These are phyloP conservation scores for Calonectria naviculata DNA, from an alignment of 2,329 filamentous ascomycete genomes.

Conservation along the genomic window DNA sequence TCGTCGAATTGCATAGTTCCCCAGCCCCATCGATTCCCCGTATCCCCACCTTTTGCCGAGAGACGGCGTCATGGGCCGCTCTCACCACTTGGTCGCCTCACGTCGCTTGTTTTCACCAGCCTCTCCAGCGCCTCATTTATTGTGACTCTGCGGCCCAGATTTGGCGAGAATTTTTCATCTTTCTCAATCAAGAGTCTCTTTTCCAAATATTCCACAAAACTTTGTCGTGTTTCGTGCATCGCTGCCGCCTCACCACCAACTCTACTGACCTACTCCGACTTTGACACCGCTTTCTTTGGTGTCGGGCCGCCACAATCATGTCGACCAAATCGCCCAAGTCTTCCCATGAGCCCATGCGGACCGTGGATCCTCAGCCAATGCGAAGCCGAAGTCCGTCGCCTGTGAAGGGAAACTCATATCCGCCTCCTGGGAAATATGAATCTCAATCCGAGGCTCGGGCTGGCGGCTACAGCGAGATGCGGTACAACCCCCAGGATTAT, in stretches of 20 bases:
- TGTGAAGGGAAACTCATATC: slow-evolving; percentile 21
- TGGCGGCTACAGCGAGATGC: slow-evolving; percentile 27
- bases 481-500: slow-evolving; percentile 32
- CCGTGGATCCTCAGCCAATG: slow-evolving; percentile 42
- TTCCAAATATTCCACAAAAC: background rate
- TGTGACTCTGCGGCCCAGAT: slow-evolving; percentile 17
- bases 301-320: slow-evolving; percentile 6
- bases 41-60: slow-evolving; percentile 34
- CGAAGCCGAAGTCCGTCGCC: slow-evolving; percentile 39
- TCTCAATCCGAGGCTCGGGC: slow-evolving; percentile 24
- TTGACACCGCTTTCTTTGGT: slow-evolving; percentile 4
- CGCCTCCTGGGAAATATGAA: slow-evolving; percentile 16
- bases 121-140: slow-evolving; percentile 33
- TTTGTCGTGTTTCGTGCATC: background rate
- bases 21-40: slow-evolving; percentile 37
- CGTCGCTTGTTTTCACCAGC: slow-evolving; percentile 36
- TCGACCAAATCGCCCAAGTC: slow-evolving; percentile 27
- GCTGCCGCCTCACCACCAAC: background rate
- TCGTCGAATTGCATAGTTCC: slow-evolving; percentile 29
- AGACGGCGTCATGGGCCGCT: slow-evolving; percentile 33
- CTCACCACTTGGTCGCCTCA: slow-evolving; percentile 16
- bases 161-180: slow-evolving; percentile 21
- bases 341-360: slow-evolving; percentile 37
- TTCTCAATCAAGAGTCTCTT: slow-evolving; percentile 11
- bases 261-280: background rate